Evolutionary conservation across 2,329 filamentous ascomycete genomes (phyloP).

Genomic region (Pestalotiopsis fici): DNA sequence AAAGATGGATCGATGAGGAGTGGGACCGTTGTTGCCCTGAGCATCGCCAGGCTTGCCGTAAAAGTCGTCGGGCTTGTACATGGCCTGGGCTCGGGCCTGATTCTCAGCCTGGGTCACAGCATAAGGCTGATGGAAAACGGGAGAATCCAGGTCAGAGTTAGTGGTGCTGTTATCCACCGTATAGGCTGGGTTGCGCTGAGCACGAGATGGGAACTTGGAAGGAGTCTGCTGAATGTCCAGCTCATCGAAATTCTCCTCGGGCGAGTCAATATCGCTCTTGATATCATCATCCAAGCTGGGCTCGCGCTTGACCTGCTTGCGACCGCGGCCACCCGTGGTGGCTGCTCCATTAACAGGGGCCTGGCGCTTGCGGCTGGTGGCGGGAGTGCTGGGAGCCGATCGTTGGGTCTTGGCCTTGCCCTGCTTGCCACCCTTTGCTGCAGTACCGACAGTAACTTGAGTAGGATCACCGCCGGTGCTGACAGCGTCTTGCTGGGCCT

Average conservation of each 20-base stretch:
- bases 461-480: slow-evolving; percentile 47
- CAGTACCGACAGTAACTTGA: slow-evolving; percentile 27
- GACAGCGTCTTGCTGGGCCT: slow-evolving; percentile 46
- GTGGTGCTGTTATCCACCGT: slow-evolving; percentile 7
- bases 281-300: neutral
- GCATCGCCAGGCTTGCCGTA: neutral
- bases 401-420: neutral
- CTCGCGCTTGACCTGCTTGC: neutral
- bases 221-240: slow-evolving; percentile 22
- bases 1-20: neutral
- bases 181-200: neutral
- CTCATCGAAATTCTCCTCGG: slow-evolving; percentile 28
- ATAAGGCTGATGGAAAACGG: neutral
- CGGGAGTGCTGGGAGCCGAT: slow-evolving; percentile 1
- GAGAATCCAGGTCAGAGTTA: neutral
- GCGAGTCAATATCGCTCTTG: slow-evolving; percentile 21
- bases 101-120: neutral
- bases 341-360: neutral
- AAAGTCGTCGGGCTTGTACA: neutral
- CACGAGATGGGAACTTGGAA: slow-evolving; percentile 9
- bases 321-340: slow-evolving; percentile 17
- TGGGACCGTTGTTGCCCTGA: neutral
- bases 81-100: neutral
- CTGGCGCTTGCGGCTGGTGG: neutral
- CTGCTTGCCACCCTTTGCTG: neutral